Evolutionary conservation across 495 filamentous ascomycete species (phyloP), one percentile per base, ranked within the genome.

Genomic region (Copromyces sp.): DNA sequence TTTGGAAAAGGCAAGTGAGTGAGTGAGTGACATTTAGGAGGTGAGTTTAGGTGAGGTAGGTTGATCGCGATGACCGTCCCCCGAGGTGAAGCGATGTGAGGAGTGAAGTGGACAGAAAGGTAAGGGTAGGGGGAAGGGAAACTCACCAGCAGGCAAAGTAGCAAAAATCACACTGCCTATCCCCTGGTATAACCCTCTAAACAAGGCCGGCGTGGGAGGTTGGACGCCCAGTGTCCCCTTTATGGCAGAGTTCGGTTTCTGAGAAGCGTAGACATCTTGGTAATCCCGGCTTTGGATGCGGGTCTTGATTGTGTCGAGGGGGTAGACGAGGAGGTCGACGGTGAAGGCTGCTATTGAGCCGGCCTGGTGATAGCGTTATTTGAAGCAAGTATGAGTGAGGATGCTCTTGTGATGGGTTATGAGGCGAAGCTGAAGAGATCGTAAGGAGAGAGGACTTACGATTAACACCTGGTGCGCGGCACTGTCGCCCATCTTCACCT

Each of bases 121-220:
- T 20, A 45, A 17, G n/a, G 24, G 24, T 24, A 37, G 35, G 35
- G 5, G 20, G 12, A 5, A 32, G 53, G 29, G 45, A 37, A 73
- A 81, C 85, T 73, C 77, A 92, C 92, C 93, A 39, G 93, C 92
- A 5, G 94, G 94, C 35, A 97, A 85, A 0, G 94, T 97, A 9
- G 93, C 90, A n/a, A 97, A 80, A 6, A 97, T 89, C 3, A 97
- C 91, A 77, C 92, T 94, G 69, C 93, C 93, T 9, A 97, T 87
- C 5, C 94, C 94, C 81, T 97, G 94, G 76, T 97, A 97, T 16
- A 97, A 75, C 0, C 94, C 94, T 6, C 86, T 84, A 72, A 94
- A 92, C 7, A 93, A 3, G 0, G 24, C 84, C 0, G 87, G 77
- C 39, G 84, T 78, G 14, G 80, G 75, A 5, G 86, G 80, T 42